Percentiles rank a stretch among this genome's conserved stretches.
These are phyloP conservation scores for Sutorius eximius DNA, from an alignment of 1,284 basidiomycete species.

Conservation along the genomic window DNA sequence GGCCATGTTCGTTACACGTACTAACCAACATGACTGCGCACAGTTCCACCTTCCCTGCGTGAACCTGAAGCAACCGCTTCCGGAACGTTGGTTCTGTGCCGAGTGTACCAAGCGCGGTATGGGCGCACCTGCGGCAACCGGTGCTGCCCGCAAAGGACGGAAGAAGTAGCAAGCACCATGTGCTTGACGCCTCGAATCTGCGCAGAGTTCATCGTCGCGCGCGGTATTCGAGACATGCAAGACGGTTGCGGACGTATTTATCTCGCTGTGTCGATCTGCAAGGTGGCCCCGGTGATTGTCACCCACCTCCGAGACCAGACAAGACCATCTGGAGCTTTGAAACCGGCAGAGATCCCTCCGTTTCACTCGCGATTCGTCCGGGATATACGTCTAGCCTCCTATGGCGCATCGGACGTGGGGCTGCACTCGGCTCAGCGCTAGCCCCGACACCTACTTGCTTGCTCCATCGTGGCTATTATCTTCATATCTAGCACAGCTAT, in stretches of 20 bases:
- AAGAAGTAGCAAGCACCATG: slow-evolving; percentile 36
- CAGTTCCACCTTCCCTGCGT: slow-evolving; percentile 66
- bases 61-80: slow-evolving; percentile 57
- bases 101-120: slow-evolving; percentile 46
- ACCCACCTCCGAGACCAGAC: not conserved
- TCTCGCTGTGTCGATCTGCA: not conserved
- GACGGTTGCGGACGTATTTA: slow-evolving; percentile 1
- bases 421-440: no score
- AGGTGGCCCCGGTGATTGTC: not conserved
- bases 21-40: slow-evolving; percentile 15
- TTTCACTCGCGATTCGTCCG: not conserved
- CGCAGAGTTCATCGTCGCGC: not conserved
- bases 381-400: not conserved
- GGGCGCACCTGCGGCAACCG: slow-evolving; percentile 25
- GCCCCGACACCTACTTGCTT: not conserved
- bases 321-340: not conserved
- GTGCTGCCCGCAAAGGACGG: slow-evolving; percentile 40
- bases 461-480: not conserved
- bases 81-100: slow-evolving; percentile 61
- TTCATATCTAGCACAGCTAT: not conserved
- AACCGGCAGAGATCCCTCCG: not conserved
- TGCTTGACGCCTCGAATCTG: not conserved
- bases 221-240: not conserved
- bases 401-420: no score
- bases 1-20: not conserved